Base-by-base conservation (phyloP, 352 stramenopile species). In the Thraustotheca clavata region DNA sequence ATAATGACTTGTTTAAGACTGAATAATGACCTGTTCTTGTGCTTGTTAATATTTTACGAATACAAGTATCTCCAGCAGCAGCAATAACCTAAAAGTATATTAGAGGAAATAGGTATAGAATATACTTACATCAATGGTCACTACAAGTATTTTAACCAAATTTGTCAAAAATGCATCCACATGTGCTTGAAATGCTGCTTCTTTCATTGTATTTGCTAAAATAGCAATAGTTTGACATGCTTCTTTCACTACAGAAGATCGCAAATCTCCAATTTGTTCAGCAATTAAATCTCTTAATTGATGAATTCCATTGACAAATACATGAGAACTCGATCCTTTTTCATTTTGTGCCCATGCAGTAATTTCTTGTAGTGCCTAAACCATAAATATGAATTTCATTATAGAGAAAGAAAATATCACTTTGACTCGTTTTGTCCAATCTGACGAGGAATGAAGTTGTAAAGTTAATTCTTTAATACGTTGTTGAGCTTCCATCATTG, bases 171-270 rank as follows among this genome's bases (percentile, higher is more conserved):
- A 61, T 22, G 34, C 18, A 18, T 61, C 52, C 6, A 61, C 29
- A 20, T 47, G 52, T 20, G 52, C 16, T 22, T 61, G 31, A 24
- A 61, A 61, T 22, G 52, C 52, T 3, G 52, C 52, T 9, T 61
- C 52, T 16, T 61, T 61, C 52, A 61, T 61, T 3, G 52, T 61
- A 18, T 20, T 34, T 6, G 52, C 52, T 20, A 61, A 38, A 9
- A 61, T 26, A 5, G 52, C 22, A 29, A 61, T 61, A 8, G 52
- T 61, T 24, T 18, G 12, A 5, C 24, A 61, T 18, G 52, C 52
- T 29, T 61, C 52, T 24, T 61, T 61, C 18, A 38, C 29, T 7
- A 61, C 52, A 2, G 24, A 24, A 12, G 52, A 61, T 34, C 52
- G 52, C 29, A 61, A 24, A 29, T 61, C 52, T 26, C 24, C 29